Evolutionary conservation across 83 land plant genomes (phyloP).

Genomic region (Diphasiastrum complanatum): DNA sequence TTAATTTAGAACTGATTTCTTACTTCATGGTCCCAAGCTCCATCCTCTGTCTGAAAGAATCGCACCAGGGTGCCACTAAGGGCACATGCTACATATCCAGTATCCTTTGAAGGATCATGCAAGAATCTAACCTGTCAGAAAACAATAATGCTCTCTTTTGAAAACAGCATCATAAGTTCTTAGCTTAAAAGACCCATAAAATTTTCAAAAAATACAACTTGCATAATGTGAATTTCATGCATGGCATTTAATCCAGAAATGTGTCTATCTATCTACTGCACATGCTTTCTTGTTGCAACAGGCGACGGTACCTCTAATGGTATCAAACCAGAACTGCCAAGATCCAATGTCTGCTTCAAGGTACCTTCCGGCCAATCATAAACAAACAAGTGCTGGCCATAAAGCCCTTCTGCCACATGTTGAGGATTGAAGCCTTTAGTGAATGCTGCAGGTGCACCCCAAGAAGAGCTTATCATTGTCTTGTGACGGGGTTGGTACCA

Average conservation of each 20-base stretch:
- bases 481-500: constrained; percentile 98
- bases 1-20: neutral
- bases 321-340: constrained; percentile 75
- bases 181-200: too few species aligned
- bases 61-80: constrained; percentile 6
- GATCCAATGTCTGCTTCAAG: constrained; percentile 80
- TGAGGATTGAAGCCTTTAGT: constrained; percentile 78
- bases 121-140: constrained; percentile 80
- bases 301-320: constrained; percentile 71
- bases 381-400: constrained; percentile 79
- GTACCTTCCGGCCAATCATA: constrained; percentile 91
- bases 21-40: constrained; percentile 90
- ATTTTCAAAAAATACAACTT: too few species aligned
- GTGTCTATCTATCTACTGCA: too few species aligned
- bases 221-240: neutral
- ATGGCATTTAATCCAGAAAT: too few species aligned
- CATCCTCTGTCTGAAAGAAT: constrained; percentile 7
- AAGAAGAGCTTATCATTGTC: constrained; percentile 93
- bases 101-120: constrained; percentile 86
- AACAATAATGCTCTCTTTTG: too few species aligned
- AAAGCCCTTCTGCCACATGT: constrained; percentile 83
- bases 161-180: too few species aligned
- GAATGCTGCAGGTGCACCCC: constrained; percentile 99
- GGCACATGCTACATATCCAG: too few species aligned
- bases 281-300: too few species aligned